A percentile compares a stretch with the other conserved stretches of the same genome.
phyloP scores from a whole-genome alignment of 2,329 filamentous ascomycete species.

The Hymenoscyphus fructigenus region DNA sequence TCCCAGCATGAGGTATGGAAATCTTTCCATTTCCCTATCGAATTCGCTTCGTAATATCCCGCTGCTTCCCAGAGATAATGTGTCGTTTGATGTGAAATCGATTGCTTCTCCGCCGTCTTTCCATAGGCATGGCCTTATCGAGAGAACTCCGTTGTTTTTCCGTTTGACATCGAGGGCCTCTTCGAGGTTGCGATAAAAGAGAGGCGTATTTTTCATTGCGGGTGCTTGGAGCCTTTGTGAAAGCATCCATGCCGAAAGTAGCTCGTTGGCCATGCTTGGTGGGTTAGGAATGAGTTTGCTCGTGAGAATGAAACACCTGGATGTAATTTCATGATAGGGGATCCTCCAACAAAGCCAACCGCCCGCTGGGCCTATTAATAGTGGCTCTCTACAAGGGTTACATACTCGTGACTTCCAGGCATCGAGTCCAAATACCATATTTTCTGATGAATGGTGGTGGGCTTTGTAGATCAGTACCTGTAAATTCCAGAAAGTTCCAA shows the following conservation, averaged over 20 bases:
- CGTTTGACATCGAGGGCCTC: constrained; percentile 35
- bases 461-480: too few relatives aligned
- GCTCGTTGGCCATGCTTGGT: background rate
- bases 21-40: background rate
- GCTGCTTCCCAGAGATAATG: background rate
- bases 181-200: constrained; percentile 36
- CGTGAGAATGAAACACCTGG: too few relatives aligned
- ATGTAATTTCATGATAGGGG: too few relatives aligned
- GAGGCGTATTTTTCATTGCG: background rate
- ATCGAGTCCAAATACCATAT: too few relatives aligned
- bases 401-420: too few relatives aligned
- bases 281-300: too few relatives aligned
- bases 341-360: too few relatives aligned
- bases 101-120: constrained; percentile 24
- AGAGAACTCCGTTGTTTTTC: constrained; percentile 27
- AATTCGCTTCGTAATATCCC: background rate
- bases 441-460: too few relatives aligned
- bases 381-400: too few relatives aligned
- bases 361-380: too few relatives aligned
- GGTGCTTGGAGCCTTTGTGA: background rate
- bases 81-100: constrained; percentile 11
- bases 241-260: background rate
- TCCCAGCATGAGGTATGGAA: background rate
- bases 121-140: constrained; percentile 47
- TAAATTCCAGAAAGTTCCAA: too few relatives aligned